Conservation (phyloP, 352 stramenopile genomes). For the Pythium volutum region DNA sequence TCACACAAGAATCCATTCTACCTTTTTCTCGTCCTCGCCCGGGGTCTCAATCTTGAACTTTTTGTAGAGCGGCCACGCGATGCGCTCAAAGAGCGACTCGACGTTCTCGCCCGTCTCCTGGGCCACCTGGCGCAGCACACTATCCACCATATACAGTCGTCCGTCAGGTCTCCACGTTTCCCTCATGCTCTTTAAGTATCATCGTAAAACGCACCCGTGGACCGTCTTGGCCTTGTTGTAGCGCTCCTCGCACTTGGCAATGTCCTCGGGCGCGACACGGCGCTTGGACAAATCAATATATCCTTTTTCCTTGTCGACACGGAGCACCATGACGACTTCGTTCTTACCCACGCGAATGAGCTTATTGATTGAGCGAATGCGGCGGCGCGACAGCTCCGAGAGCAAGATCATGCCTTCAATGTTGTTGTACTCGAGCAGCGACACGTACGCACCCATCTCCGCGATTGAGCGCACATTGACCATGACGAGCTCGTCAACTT, state of each 20-base stretch:
- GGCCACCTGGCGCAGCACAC: constrained; percentile 82
- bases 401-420: constrained; percentile 99
- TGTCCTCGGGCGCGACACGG: constrained; percentile 98
- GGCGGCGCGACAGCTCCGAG: constrained; percentile 97
- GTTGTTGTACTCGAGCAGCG: constrained; percentile 99
- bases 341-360: constrained; percentile 99
- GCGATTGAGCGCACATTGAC: constrained; percentile 96
- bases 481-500: constrained; percentile 98
- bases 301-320: constrained; percentile 99
- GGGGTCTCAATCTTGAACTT: constrained; percentile 91
- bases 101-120: constrained; percentile 76
- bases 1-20: too few species aligned
- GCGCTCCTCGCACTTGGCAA: constrained; percentile 98
- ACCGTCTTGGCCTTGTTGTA: constrained; percentile 99
- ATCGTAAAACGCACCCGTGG: constrained; percentile 93
- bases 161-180: constrained; percentile 50
- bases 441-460: constrained; percentile 99
- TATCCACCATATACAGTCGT: constrained; percentile 67
- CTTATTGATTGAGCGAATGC: constrained; percentile 99
- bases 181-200: too few species aligned
- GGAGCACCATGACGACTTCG: constrained; percentile 99
- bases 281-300: constrained; percentile 99
- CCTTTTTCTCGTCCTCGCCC: constrained; percentile 79
- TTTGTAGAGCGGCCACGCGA: constrained; percentile 99
- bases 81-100: constrained; percentile 82